Percentiles rank a stretch among this genome's conserved stretches.
phyloP scores from a whole-genome alignment of 768 basidiomycete species.

The Suillus ampliporus region DNA sequence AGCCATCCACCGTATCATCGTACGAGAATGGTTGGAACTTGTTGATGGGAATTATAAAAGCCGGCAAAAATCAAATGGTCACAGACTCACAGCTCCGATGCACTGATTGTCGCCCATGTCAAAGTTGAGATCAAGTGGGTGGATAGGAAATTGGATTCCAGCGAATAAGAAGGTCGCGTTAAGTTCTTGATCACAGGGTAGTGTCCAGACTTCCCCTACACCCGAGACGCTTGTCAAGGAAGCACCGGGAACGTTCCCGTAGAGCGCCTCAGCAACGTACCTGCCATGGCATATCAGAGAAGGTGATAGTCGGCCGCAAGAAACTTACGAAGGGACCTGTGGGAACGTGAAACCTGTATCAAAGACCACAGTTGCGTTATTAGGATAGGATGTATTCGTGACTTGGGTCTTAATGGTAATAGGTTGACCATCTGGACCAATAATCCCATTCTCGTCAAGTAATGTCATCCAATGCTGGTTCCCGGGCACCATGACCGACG shows the following conservation, averaged over 20 bases:
- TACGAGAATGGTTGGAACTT: constrained; percentile 76
- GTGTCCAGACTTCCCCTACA: constrained; percentile 57
- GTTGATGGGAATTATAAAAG: constrained; percentile 3
- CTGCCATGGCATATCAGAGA: constrained; percentile 38
- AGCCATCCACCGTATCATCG: constrained; percentile 36
- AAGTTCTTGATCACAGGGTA: constrained; percentile 68
- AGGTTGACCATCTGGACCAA: constrained; percentile 61
- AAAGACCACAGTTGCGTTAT: constrained; percentile 62
- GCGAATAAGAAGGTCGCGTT: constrained; percentile 70
- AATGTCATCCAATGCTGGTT: constrained; percentile 72
- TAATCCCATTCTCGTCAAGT: constrained; percentile 64
- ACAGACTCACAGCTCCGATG: constrained; percentile 49
- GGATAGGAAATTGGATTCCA: constrained; percentile 61
- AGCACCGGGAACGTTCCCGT: constrained; percentile 60
- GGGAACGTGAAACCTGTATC: constrained; percentile 76
- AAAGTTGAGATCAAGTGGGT: constrained; percentile 65
- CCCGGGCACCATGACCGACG: constrained; percentile 38
- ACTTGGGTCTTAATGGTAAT: constrained; percentile 55
- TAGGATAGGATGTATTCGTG: constrained; percentile 42
- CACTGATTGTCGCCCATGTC: constrained; percentile 33
- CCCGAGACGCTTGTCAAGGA: constrained; percentile 44
- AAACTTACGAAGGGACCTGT: constrained; percentile 58
- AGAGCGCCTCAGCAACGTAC: constrained; percentile 62
- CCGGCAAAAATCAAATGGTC: background rate
- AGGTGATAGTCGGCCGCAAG: background rate